Evolutionary conservation across 2,329 filamentous ascomycete species (phyloP).

Genomic region (Colletotrichum sp.): DNA sequence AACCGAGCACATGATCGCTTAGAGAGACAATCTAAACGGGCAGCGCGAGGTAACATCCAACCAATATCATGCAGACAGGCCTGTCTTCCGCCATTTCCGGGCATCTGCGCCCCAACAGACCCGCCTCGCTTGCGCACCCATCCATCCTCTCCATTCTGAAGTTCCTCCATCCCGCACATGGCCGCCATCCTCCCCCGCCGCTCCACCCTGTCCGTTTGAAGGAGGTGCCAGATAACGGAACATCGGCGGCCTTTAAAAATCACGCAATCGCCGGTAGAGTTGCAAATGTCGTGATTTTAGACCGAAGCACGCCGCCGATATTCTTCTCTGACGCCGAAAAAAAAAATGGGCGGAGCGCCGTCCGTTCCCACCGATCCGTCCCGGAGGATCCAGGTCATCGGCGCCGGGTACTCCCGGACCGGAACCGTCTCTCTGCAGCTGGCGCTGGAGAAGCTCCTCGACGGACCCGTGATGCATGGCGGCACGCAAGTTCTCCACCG

Average conservation of each 20-base stretch:
- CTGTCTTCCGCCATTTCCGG: not conserved
- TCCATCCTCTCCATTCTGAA: not conserved
- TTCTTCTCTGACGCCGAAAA: not conserved
- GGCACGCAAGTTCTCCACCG: conserved; percentile 43
- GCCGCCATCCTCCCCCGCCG: not conserved
- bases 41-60: not conserved
- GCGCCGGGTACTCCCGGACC: conserved; percentile 48
- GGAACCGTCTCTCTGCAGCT: conserved; percentile 55
- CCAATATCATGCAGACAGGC: not conserved
- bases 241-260: not conserved
- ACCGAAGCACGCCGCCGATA: not conserved
- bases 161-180: not conserved
- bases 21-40: not conserved
- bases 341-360: conserved; percentile 30
- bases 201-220: not conserved
- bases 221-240: not conserved
- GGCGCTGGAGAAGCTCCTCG: conserved; percentile 50
- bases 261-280: not conserved
- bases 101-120: not conserved
- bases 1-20: not conserved
- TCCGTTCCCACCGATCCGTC: conserved; percentile 35
- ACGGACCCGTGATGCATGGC: conserved; percentile 54
- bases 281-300: not conserved
- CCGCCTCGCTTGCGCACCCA: not conserved
- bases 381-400: conserved; percentile 43